Conservation (phyloP, 345 rosid genomes). For the Murraya paniculata region DNA sequence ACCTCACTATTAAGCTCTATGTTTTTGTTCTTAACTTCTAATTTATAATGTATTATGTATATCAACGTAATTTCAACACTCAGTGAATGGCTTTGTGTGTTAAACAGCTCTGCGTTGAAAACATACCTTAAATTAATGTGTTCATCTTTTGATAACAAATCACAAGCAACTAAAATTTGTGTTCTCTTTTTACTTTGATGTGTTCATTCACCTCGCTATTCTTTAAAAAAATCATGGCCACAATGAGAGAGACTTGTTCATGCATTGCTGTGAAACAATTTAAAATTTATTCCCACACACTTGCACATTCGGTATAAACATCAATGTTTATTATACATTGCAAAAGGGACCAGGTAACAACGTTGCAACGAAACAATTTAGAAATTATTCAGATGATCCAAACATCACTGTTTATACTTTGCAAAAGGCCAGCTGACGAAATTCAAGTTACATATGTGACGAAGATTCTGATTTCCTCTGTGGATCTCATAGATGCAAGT, state of each 20-base stretch:
- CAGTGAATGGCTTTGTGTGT: too few species aligned
- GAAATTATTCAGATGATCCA: not conserved
- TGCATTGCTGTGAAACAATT: not conserved
- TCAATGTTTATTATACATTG: not conserved
- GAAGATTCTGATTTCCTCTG: not conserved
- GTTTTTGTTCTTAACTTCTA: too few species aligned
- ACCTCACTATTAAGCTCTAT: too few species aligned
- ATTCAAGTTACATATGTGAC: not conserved
- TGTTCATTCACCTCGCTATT: too few species aligned
- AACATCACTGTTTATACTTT: not conserved
- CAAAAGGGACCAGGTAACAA: not conserved
- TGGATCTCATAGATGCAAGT: not conserved
- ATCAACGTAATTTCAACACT: too few species aligned
- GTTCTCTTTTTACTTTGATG: too few species aligned
- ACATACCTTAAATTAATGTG: too few species aligned
- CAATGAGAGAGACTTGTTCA: not conserved
- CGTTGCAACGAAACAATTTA: too few species aligned
- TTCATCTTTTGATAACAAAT: too few species aligned
- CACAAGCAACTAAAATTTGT: too few species aligned
- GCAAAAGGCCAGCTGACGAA: not conserved
- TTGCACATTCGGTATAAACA: not conserved
- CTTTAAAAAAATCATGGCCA: not conserved
- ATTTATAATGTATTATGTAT: too few species aligned
- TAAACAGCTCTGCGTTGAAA: too few species aligned
- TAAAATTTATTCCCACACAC: not conserved